These are phyloP conservation scores for Silene conica DNA, from an alignment of 148 eudicot species.

Conservation along the genomic window DNA sequence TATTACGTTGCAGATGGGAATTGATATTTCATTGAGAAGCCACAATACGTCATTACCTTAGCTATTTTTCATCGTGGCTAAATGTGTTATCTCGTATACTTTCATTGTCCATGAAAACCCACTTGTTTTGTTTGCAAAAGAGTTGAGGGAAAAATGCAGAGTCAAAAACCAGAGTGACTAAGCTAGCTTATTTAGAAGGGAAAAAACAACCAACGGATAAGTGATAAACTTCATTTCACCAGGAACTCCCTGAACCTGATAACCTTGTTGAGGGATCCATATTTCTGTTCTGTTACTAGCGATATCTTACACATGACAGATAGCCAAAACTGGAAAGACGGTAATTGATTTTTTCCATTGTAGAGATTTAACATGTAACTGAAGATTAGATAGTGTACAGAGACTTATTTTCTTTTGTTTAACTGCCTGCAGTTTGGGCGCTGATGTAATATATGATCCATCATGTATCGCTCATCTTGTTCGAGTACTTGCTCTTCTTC, in stretches of 20 bases:
- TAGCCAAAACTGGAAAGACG: background rate
- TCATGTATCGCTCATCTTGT: constrained; percentile 78
- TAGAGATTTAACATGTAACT: background rate
- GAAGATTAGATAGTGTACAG: background rate
- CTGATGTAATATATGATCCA: constrained; percentile 87
- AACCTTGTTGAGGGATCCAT: constrained; percentile 1
- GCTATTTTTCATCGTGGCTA: no score
- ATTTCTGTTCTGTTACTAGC: no score
- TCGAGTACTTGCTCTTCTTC: constrained; percentile 48
- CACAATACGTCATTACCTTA: no score
- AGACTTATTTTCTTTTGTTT: no score
- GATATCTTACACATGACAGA: background rate
- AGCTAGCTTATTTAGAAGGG: background rate
- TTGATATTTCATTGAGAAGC: no score
- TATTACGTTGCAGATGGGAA: no score
- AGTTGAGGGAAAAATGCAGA: background rate
- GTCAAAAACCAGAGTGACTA: background rate
- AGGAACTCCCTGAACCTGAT: background rate
- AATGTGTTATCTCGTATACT: no score
- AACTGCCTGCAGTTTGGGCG: constrained; percentile 61
- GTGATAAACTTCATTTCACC: background rate
- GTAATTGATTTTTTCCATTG: background rate
- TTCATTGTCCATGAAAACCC: no score
- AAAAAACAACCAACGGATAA: background rate
- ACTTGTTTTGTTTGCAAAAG: background rate